These are phyloP conservation scores for Tremellales sp. DNA, from an alignment of 1,284 basidiomycete genomes.

Conservation along the genomic window DNA sequence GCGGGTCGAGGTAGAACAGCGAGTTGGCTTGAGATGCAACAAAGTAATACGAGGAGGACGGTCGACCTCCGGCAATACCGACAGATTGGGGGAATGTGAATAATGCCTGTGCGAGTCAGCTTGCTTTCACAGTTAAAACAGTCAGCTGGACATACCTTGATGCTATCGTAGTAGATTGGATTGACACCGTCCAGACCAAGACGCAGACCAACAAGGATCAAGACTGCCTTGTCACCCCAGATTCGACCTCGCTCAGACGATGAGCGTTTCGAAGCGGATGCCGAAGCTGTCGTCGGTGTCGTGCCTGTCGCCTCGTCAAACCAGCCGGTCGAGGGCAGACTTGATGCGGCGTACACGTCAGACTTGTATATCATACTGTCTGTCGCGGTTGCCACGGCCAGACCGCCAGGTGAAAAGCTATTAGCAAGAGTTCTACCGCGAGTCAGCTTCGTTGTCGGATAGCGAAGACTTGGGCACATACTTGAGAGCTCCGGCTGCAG, in stretches of 20 bases:
- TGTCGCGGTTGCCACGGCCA: constrained; percentile 76
- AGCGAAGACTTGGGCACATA: constrained; percentile 43
- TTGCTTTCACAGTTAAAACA: background rate
- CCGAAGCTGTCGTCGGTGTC: no score
- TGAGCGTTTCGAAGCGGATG: constrained; percentile 2
- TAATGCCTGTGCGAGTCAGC: constrained; percentile 57
- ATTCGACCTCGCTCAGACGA: constrained; percentile 4
- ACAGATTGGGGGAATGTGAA: constrained; percentile 94
- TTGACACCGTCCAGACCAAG: constrained; percentile 91
- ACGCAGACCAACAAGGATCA: constrained; percentile 80
- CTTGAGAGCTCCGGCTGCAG: constrained; percentile 92
- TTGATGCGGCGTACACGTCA: constrained; percentile 78
- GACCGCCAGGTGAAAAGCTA: constrained; percentile 71
- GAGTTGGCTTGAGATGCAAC: constrained; percentile 85
- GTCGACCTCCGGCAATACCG: constrained; percentile 92
- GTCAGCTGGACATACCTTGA: constrained; percentile 61
- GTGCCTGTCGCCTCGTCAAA: background rate
- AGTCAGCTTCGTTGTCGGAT: background rate
- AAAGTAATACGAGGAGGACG: constrained; percentile 95
- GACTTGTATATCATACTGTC: constrained; percentile 82
- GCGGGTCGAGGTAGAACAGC: constrained; percentile 94
- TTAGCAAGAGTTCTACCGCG: constrained; percentile 66
- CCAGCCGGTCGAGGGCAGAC: constrained; percentile 48
- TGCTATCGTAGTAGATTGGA: constrained; percentile 86
- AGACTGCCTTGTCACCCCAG: constrained; percentile 82